Evolutionary conservation across 441 rosid species (phyloP), one percentile per base, ranked within the genome.

Genomic region (Populus tomentosa): DNA sequence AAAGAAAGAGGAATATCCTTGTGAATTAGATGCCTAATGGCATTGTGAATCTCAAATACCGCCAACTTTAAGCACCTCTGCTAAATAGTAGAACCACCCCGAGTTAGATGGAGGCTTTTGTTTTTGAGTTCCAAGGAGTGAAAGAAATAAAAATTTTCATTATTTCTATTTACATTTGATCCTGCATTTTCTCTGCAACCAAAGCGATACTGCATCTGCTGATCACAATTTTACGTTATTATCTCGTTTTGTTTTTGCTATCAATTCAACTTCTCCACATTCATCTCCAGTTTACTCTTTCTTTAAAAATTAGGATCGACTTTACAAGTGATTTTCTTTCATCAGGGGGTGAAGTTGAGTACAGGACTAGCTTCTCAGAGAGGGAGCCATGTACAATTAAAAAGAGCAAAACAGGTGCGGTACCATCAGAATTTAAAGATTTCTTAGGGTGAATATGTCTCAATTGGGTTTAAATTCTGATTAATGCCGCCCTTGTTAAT

Each of bases 351-450:
- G 91, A 88, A 83, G 93, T 86, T 63, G 96, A 89, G 79, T 88
- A 84, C 66, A 90, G 94, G 86, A 86, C 87, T 85, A 94, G 91
- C 82, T 91, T 90, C 87, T 89, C 98, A 70, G 98, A 94, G 86
- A 88, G 92, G 81, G 92, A 92, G 83, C 90, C 97, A 21, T 85
- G 87, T 87, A 90, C 90, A 71, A 87, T 90, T 80, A 92, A 92
- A 80, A 92, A 90, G 87, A 89, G 91, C 80, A 92, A 86, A 86
- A 87, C 90, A 85, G 98, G 99, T 96, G 46, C 62, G 32, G 28
- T 69, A 56, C 71, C 73, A 26, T 30, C 46, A 40, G 20, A 35
- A 32, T 69, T 69, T 62, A 24, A n/a, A 10, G 69, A 71, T 23
- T 53, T 68, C 53, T 70, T 10, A 42, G 33, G 14, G 62, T 30